Evolutionary conservation across 2,329 filamentous ascomycete genomes (phyloP).

Genomic region (Colletotrichum liriopes): DNA sequence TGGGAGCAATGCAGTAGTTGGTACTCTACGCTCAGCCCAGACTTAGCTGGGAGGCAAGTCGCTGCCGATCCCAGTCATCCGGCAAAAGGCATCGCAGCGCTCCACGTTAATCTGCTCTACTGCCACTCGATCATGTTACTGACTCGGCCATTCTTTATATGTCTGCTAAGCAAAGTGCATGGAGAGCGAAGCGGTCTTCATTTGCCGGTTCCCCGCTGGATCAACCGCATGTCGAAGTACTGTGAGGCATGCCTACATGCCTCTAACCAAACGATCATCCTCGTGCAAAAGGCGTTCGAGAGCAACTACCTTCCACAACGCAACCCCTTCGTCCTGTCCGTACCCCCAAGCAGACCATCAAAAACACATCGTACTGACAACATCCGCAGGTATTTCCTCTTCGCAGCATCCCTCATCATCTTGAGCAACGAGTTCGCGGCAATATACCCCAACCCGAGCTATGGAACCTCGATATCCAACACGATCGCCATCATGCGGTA

Average conservation of each 20-base stretch:
- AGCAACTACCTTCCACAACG: conserved; percentile 63
- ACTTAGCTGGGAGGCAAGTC: conserved; percentile 67
- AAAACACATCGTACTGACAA: conserved; percentile 35
- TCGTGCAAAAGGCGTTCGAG: conserved; percentile 62
- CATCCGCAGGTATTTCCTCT: conserved; percentile 67
- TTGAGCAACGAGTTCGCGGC: conserved; percentile 71
- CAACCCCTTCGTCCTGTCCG: conserved; percentile 72
- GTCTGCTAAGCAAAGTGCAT: conserved; percentile 63
- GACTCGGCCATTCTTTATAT: conserved; percentile 76
- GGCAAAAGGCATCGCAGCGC: conserved; percentile 70
- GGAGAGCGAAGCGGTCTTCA: conserved; percentile 50
- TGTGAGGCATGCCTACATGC: conserved; percentile 67
- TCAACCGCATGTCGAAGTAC: conserved; percentile 47
- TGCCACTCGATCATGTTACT: conserved; percentile 75
- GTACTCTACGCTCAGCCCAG: conserved; percentile 63
- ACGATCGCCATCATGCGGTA: conserved; percentile 66
- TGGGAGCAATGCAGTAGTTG: conserved; percentile 67
- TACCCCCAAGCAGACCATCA: conserved; percentile 26
- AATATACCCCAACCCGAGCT: conserved; percentile 62
- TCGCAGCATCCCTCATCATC: conserved; percentile 68
- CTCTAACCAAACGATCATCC: conserved; percentile 64
- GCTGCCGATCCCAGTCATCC: conserved; percentile 56
- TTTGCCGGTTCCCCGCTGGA: conserved; percentile 41
- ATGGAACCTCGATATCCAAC: conserved; percentile 57
- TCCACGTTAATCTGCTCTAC: conserved; percentile 75